Percentiles rank a stretch among this genome's conserved stretches.
Evolutionary conservation across 2,329 filamentous ascomycete genomes (phyloP).

Genomic region (Raffaelea arxii): DNA sequence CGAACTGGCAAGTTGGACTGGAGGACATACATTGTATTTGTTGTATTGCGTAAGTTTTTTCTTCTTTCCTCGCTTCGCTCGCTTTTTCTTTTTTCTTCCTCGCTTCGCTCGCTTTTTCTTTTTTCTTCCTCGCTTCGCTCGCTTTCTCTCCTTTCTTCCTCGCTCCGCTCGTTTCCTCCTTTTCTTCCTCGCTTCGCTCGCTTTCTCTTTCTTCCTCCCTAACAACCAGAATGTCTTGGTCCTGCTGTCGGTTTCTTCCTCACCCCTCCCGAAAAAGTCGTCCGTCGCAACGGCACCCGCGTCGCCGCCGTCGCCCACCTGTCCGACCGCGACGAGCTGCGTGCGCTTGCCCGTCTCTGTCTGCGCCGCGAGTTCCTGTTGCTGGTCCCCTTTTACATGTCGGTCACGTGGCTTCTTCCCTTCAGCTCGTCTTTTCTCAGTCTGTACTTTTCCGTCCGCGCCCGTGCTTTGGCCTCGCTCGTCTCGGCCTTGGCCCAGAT

Average conservation of each 20-base stretch:
- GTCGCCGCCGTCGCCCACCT: slow-evolving; percentile 25
- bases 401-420: slow-evolving; percentile 17
- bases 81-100: slow-evolving; percentile 25
- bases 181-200: no score
- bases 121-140: no score
- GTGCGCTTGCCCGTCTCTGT: slow-evolving; percentile 41
- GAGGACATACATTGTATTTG: slow-evolving; percentile 59
- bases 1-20: slow-evolving; percentile 52
- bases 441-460: neutral
- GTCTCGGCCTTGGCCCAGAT: neutral
- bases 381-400: neutral
- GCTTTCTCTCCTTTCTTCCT: slow-evolving; percentile 25
- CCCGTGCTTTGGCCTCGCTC: neutral
- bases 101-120: slow-evolving; percentile 23
- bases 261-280: slow-evolving; percentile 35
- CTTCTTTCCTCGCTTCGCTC: no score
- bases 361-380: slow-evolving; percentile 28
- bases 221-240: slow-evolving; percentile 23
- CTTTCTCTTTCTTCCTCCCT: slow-evolving; percentile 32
- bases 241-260: neutral
- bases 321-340: slow-evolving; percentile 24
- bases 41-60: no score
- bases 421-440: neutral
- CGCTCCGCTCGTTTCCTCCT: slow-evolving; percentile 23
- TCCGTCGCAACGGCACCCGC: slow-evolving; percentile 25